These are phyloP conservation scores for Elongisporangium senticosum DNA, from an alignment of 352 stramenopile species.

Conservation along the genomic window DNA sequence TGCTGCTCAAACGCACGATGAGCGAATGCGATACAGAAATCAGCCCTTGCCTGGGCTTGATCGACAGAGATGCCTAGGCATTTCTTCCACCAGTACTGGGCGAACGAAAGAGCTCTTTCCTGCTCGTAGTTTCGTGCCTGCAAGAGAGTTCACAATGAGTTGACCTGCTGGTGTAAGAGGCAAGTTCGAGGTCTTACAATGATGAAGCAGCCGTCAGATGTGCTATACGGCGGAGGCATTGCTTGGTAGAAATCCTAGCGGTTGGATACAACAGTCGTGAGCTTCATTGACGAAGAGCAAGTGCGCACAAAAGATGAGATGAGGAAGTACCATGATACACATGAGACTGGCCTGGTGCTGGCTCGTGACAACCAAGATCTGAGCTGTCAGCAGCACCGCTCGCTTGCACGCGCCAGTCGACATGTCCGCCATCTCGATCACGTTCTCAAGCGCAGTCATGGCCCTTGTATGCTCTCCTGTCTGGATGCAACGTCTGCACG, in stretches of 20 bases:
- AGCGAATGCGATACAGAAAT: conserved; percentile 13
- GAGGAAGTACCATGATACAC: conserved; percentile 26
- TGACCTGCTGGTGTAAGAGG: background rate
- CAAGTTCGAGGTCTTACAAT: conserved; percentile 25
- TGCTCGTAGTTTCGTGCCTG: conserved; percentile 37
- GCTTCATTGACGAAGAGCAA: background rate
- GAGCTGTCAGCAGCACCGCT: conserved; percentile 28
- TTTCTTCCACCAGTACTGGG: conserved; percentile 38
- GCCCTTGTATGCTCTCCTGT: conserved; percentile 36
- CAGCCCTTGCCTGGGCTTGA: background rate
- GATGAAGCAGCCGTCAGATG: conserved; percentile 28
- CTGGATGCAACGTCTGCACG: conserved; percentile 33
- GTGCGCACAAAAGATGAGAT: background rate
- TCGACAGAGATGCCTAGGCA: background rate
- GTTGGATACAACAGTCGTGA: background rate
- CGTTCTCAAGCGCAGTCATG: conserved; percentile 31
- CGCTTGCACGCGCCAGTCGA: conserved; percentile 19
- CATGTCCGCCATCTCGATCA: conserved; percentile 31
- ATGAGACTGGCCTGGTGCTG: conserved; percentile 25
- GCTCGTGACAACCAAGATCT: conserved; percentile 27
- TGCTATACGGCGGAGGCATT: conserved; percentile 44
- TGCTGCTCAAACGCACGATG: conserved; percentile 21
- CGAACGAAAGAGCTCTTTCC: conserved; percentile 7
- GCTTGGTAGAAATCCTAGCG: conserved; percentile 28
- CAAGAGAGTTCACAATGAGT: background rate